Percentiles rank a stretch among this genome's conserved stretches.
Evolutionary conservation across 805 yeast species (phyloP).

Genomic region (Ogataea methanolica): DNA sequence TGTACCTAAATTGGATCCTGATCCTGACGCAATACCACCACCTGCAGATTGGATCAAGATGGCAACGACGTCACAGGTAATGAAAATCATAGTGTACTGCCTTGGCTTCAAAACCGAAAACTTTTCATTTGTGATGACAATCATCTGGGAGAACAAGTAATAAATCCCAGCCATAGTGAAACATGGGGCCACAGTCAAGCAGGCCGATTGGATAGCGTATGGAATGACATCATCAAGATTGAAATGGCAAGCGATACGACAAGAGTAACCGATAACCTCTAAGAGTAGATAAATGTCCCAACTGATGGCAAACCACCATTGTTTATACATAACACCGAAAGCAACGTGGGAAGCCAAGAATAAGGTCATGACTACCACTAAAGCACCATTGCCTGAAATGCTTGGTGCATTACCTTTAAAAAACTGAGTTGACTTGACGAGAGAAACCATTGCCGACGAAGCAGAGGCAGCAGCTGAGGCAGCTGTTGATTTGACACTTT

Average conservation of each 20-base stretch:
- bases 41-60: slow-evolving; percentile 63
- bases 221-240: slow-evolving; percentile 27
- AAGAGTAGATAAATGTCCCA: slow-evolving; percentile 50
- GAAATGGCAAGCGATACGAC: slow-evolving; percentile 42
- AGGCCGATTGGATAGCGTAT: slow-evolving; percentile 55
- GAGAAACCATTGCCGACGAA: slow-evolving; percentile 19
- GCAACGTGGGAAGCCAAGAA: slow-evolving; percentile 35
- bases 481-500: neutral
- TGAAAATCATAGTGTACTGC: slow-evolving; percentile 55
- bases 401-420: slow-evolving; percentile 42
- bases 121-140: slow-evolving; percentile 51
- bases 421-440: slow-evolving; percentile 15
- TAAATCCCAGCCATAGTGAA: slow-evolving; percentile 77
- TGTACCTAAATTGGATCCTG: slow-evolving; percentile 38
- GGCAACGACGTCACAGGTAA: slow-evolving; percentile 55
- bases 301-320: slow-evolving; percentile 58
- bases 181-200: slow-evolving; percentile 69
- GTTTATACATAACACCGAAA: slow-evolving; percentile 39
- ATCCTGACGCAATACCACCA: slow-evolving; percentile 55
- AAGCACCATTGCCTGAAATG: slow-evolving; percentile 48
- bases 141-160: slow-evolving; percentile 55
- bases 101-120: slow-evolving; percentile 47
- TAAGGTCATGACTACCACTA: slow-evolving; percentile 47
- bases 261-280: slow-evolving; percentile 63
- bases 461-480: slow-evolving; percentile 9